phyloP scores from a whole-genome alignment of 2,329 filamentous ascomycete genomes.

The Cercospora nicotianae region DNA sequence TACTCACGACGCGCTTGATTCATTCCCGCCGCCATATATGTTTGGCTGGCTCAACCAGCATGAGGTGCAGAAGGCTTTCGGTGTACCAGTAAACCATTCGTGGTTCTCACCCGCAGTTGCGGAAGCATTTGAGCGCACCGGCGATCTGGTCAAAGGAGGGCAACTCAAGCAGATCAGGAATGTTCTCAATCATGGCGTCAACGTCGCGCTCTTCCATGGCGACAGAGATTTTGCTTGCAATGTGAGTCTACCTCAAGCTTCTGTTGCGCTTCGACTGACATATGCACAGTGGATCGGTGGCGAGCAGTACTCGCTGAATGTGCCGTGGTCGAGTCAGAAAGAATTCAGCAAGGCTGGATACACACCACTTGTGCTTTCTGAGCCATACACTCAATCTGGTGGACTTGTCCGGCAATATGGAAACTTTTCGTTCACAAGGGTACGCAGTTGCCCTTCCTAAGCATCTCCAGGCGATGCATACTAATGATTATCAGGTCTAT shows the following conservation, averaged over 20 bases:
- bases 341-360: slow-evolving; percentile 55
- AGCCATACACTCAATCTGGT: slow-evolving; percentile 31
- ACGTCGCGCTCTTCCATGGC: slow-evolving; percentile 70
- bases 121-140: slow-evolving; percentile 40
- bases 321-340: slow-evolving; percentile 47
- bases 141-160: slow-evolving; percentile 42
- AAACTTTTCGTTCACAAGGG: slow-evolving; percentile 45
- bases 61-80: slow-evolving; percentile 59
- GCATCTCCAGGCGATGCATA: not conserved
- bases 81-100: slow-evolving; percentile 49
- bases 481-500: slow-evolving; percentile 21
- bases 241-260: not conserved
- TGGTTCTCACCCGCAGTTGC: slow-evolving; percentile 45
- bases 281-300: slow-evolving; percentile 54
- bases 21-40: slow-evolving; percentile 49
- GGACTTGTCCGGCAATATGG: slow-evolving; percentile 38
- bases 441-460: not conserved
- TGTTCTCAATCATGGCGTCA: slow-evolving; percentile 46
- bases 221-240: slow-evolving; percentile 58
- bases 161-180: slow-evolving; percentile 43
- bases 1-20: slow-evolving; percentile 48
- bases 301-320: slow-evolving; percentile 52
- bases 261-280: not conserved
- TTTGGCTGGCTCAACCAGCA: slow-evolving; percentile 58
- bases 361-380: slow-evolving; percentile 33